These are phyloP conservation scores for Phalaenopsis hybrid DNA, from an alignment of 116 monocot species.

Conservation along the genomic window DNA sequence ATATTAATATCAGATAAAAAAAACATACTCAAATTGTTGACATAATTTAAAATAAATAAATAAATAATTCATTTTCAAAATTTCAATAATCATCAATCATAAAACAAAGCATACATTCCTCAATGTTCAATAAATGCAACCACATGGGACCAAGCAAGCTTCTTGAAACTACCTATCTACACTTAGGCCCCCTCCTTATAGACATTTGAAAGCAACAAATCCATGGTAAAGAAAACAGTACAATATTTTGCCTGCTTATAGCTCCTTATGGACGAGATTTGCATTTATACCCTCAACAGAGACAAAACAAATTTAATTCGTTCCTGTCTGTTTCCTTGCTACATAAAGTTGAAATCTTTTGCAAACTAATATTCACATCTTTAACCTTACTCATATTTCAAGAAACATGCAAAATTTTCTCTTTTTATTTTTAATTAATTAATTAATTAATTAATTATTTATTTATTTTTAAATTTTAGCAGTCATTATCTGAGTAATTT, in stretches of 20 bases:
- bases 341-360: neutral
- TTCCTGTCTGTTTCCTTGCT: constrained; percentile 2
- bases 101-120: no score
- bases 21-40: no score
- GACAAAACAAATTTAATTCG: neutral
- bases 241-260: neutral
- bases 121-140: constrained; percentile 3
- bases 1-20: no score
- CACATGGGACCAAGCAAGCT: constrained; percentile 2
- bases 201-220: constrained; percentile 4
- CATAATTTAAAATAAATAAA: no score
- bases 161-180: neutral
- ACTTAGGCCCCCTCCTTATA: neutral
- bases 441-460: no score
- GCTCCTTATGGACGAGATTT: neutral
- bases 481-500: constrained; percentile 2
- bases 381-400: no score
- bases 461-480: neutral
- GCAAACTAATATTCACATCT: neutral
- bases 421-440: no score
- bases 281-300: neutral
- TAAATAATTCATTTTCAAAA: no score
- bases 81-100: no score
- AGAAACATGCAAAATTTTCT: no score
- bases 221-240: neutral